Base-by-base conservation (phyloP, 371 early-diverging fungal genomes). In the Mucor racemosus region DNA sequence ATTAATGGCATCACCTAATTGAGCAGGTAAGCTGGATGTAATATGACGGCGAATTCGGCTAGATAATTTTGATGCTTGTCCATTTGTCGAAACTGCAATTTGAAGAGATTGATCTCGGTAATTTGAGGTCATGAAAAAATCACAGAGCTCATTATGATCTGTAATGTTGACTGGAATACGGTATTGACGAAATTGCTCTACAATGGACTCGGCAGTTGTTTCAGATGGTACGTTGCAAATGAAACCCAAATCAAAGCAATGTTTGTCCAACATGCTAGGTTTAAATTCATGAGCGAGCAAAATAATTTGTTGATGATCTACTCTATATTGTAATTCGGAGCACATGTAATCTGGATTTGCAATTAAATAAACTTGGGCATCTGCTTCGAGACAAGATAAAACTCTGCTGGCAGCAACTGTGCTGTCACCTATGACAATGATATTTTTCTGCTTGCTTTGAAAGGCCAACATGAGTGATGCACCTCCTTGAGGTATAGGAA, bases 61-160 rank as follows among this genome's bases (percentile, higher is more conserved):
- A 13, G 90, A 90, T 39, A 93, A 69, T 17, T 92, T 80, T 5
- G 92, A 92, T 0, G 93, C 94, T 70, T 90, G 87, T 0, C 92
- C 91, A 61, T 92, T 93, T 0, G 93, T 93, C 21, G 92, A 90
- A 7, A 94, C 91, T 0, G 91, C 91, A 58, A 94, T 82, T 72
- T 93, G 92, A 14, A 91, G 71, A 15, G 90, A 85, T 40, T 88
- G 88, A 63, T 91, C 91, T 13, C 91, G 79, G 65, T 88, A 85
- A 21, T 84, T 89, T 11, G 92, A 90, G 64, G 91, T 91, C 85
- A 93, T 92, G 78, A 86, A 92, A 66, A 94, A 93, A 61, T 94
- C 92, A 65, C 91, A 93, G 13, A 90, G 74, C 10, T 92, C 89
- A 34, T 86, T 88, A 60, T 82, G 84, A 67, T 94, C 94, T 0